These are phyloP conservation scores for Glycine latifolia DNA, from an alignment of 306 rosid genomes.

Conservation along the genomic window DNA sequence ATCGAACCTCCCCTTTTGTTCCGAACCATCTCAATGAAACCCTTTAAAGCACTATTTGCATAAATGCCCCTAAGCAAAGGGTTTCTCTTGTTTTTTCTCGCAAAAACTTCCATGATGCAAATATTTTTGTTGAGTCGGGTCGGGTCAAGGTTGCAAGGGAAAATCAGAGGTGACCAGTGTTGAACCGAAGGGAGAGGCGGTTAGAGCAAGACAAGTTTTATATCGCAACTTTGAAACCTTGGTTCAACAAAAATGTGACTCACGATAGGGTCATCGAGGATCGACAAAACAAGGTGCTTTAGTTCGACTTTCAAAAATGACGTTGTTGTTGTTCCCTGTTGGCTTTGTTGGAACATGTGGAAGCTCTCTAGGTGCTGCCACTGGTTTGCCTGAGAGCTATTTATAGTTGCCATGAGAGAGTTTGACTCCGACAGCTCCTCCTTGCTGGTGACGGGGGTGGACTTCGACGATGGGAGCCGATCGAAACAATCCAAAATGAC, in stretches of 20 bases:
- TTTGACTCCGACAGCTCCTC: conserved; percentile 53
- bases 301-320: conserved; percentile 55
- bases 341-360: conserved; percentile 53
- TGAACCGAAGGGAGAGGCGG: conserved; percentile 54
- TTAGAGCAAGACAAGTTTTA: conserved; percentile 73
- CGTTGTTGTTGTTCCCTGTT: conserved; percentile 50
- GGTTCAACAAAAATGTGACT: conserved; percentile 86
- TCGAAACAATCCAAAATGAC: conserved; percentile 45
- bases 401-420: conserved; percentile 91
- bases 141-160: conserved; percentile 63
- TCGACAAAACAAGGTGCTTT: conserved; percentile 79
- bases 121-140: conserved; percentile 66
- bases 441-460: too few species aligned
- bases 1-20: conserved; percentile 48
- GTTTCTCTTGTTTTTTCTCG: conserved; percentile 56
- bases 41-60: conserved; percentile 61
- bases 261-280: conserved; percentile 90
- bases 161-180: conserved; percentile 65
- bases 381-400: conserved; percentile 89
- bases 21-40: conserved; percentile 56
- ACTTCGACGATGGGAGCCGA: conserved; percentile 64
- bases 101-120: conserved; percentile 62
- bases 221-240: conserved; percentile 78
- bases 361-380: conserved; percentile 81
- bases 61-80: conserved; percentile 73